phyloP scores from a whole-genome alignment of 164 flowering plant species.

The Liquidambar formosana region DNA sequence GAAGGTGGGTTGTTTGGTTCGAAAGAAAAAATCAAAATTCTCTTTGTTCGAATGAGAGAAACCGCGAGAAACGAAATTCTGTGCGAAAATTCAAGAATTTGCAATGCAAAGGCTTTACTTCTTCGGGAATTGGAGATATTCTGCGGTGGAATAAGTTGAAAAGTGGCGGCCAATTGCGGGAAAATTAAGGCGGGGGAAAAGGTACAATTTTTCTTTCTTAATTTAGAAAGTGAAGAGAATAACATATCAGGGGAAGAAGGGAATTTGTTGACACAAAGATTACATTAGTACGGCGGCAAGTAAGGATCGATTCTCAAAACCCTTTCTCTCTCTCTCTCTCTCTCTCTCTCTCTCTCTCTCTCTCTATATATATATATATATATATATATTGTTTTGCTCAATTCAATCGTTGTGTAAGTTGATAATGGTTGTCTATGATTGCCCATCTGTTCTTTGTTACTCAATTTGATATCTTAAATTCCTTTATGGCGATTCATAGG shows the following conservation, averaged over 20 bases:
- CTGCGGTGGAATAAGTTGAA: neutral
- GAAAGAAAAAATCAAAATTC: no score
- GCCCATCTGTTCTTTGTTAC: no score
- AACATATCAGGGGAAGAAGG: conserved; percentile 4
- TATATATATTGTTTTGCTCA: no score
- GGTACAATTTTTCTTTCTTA: no score
- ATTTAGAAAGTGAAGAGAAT: conserved; percentile 6
- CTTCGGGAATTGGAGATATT: neutral
- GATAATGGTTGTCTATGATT: no score
- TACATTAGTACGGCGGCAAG: conserved; percentile 17
- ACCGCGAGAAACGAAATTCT: neutral
- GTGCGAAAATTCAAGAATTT: neutral
- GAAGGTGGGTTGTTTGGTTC: no score
- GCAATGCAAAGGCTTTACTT: neutral
- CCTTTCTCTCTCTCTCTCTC: neutral
- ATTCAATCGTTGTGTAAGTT: no score
- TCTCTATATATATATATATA: no score
- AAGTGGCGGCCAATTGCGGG: neutral
- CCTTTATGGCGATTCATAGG: neutral
- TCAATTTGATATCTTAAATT: neutral
- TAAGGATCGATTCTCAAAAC: conserved; percentile 19
- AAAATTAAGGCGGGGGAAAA: no score
- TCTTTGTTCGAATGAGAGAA: neutral
- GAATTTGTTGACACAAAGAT: neutral
- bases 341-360: neutral